These are phyloP conservation scores for Halophytophthora batemanensis DNA, from an alignment of 352 stramenopile species.

Conservation along the genomic window DNA sequence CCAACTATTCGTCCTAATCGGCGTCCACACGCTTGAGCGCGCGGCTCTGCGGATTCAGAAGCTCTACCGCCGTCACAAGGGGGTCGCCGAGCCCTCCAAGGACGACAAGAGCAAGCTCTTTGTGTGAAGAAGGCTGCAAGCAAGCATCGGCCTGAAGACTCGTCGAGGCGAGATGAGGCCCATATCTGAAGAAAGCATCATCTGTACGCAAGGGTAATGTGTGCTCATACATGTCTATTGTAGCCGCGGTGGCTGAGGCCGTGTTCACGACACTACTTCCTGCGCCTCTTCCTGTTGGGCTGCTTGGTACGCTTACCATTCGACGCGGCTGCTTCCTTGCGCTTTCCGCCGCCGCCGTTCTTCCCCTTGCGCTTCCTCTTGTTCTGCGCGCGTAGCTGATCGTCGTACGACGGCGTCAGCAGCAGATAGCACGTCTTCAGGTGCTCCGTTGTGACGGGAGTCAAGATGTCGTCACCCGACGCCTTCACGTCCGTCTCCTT, in stretches of 20 bases:
- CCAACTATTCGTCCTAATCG: conserved; percentile 69
- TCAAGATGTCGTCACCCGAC: conserved; percentile 11
- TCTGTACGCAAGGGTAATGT: no score
- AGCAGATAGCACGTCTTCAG: conserved; percentile 67
- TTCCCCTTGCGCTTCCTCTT: conserved; percentile 36
- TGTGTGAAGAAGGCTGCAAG: conserved; percentile 1
- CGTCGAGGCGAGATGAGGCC: no score
- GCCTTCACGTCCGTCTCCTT: not conserved
- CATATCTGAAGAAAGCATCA: no score
- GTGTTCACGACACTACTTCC: conserved; percentile 14
- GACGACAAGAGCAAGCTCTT: conserved; percentile 3
- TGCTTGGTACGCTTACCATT: conserved; percentile 16
- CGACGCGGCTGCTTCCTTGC: conserved; percentile 16
- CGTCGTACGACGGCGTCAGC: conserved; percentile 57
- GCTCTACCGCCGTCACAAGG: conserved; percentile 32
- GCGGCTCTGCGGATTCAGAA: conserved; percentile 58
- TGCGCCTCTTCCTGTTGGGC: conserved; percentile 19
- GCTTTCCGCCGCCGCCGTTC: conserved; percentile 20
- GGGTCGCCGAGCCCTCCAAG: conserved; percentile 10
- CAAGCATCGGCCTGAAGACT: not conserved
- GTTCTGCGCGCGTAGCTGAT: conserved; percentile 47
- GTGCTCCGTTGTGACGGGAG: conserved; percentile 54
- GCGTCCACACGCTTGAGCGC: conserved; percentile 67
- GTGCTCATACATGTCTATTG: no score
- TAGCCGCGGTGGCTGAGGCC: not conserved